Percentiles rank a stretch among this genome's conserved stretches.
phyloP scores from a whole-genome alignment of 2,329 filamentous ascomycete genomes.

The Xylaria digitata region DNA sequence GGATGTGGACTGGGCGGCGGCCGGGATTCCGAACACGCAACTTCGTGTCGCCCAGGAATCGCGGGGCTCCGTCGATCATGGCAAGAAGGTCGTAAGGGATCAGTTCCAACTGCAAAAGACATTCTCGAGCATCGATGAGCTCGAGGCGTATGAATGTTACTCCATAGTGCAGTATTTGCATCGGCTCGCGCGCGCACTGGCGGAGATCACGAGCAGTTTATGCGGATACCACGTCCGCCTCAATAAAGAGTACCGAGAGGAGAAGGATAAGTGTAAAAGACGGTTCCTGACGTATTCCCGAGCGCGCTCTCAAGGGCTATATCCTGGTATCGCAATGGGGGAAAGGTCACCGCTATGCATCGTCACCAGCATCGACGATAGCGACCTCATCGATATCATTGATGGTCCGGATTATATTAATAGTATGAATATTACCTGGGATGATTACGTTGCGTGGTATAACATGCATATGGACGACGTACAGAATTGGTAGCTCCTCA shows the following conservation, averaged over 20 bases:
- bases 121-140: not conserved
- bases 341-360: not conserved
- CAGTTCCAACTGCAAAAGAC: not conserved
- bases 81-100: too few relatives aligned
- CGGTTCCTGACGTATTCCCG: not conserved
- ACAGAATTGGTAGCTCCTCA: not conserved
- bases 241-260: too few relatives aligned
- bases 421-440: not conserved
- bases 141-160: not conserved
- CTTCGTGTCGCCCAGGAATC: too few relatives aligned
- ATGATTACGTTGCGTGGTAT: not conserved
- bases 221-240: too few relatives aligned
- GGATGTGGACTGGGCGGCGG: too few relatives aligned
- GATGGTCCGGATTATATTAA: too few relatives aligned
- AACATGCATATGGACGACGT: not conserved
- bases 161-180: not conserved
- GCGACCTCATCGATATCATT: not conserved
- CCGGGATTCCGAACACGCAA: too few relatives aligned
- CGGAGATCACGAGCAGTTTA: not conserved
- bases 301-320: rapidly evolving
- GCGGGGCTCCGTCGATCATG: too few relatives aligned
- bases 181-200: not conserved
- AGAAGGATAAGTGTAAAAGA: too few relatives aligned
- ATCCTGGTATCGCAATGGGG: not conserved
- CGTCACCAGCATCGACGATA: not conserved